phyloP scores from a whole-genome alignment of 2,329 filamentous ascomycete genomes.

The Microthyrium microscopicum region DNA sequence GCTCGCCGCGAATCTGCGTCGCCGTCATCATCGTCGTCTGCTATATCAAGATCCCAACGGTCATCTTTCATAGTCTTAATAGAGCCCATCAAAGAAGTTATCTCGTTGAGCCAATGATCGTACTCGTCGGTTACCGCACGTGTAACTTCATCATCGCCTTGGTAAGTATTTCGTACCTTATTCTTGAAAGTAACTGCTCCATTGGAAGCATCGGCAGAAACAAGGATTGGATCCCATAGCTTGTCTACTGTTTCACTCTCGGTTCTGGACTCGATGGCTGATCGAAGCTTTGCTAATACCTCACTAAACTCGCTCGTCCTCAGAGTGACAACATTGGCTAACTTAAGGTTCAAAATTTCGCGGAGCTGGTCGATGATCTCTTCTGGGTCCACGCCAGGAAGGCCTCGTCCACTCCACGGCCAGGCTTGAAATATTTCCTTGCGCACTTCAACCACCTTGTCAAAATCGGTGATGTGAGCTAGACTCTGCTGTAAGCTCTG shows the following conservation, averaged over 20 bases:
- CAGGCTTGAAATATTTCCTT: constrained; percentile 57
- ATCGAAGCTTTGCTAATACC: not conserved
- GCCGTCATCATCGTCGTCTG: constrained; percentile 49
- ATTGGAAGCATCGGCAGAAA: constrained; percentile 47
- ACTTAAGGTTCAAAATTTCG: constrained; percentile 48
- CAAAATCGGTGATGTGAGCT: constrained; percentile 45
- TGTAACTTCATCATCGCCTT: constrained; percentile 55
- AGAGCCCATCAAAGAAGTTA: constrained; percentile 48
- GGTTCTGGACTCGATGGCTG: no score
- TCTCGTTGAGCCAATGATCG: constrained; percentile 53
- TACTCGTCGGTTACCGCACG: constrained; percentile 47
- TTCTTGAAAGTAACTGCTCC: constrained; percentile 54
- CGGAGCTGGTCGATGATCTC: constrained; percentile 54
- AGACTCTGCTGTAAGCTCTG: constrained; percentile 46
- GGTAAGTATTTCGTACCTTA: constrained; percentile 49
- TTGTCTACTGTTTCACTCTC: constrained; percentile 32
- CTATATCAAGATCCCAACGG: constrained; percentile 58
- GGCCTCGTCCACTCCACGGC: constrained; percentile 51
- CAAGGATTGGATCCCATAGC: constrained; percentile 52
- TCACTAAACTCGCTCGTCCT: not conserved
- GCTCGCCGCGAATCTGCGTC: constrained; percentile 47
- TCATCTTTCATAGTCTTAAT: constrained; percentile 50
- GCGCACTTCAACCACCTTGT: constrained; percentile 51
- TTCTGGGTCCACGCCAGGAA: constrained; percentile 48
- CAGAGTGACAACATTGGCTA: constrained; percentile 49